Evolutionary conservation across 352 stramenopile genomes (phyloP), one percentile per base, ranked within the genome.

Genomic region (Phytophthora agathidicida): DNA sequence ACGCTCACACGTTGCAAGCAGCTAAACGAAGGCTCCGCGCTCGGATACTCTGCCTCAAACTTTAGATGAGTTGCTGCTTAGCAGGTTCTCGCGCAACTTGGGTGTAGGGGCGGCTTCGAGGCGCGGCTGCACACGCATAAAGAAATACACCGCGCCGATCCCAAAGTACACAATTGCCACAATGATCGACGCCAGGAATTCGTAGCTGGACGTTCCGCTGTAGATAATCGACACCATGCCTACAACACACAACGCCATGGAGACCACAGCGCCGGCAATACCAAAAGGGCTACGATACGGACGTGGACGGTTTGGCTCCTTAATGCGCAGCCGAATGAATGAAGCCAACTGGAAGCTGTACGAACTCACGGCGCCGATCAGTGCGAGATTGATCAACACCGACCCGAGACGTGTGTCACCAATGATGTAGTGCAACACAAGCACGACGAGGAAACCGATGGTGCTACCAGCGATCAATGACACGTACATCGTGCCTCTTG

Each of bases 151-250:
- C 0, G 65, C 71, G 17, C 75, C 80, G 16, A 77, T 39, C 16
- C 45, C 49, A 44, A 90, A 90, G 61, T 87, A 86, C 20, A 85
- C 9, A 27, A 76, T 57, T 23, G 69, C 77, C 20, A 75, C 76
- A 20, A 88, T 68, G 16, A 88, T 74, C 1, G 77, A 85, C 26
- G 78, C 77, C 14, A 86, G 45, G 36, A 90, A 87, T 32, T 90
- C 80, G 28, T 75, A 77, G 39, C 68, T 80, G 9, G 74, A 75
- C 14, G 55, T 55, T 4, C 77, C 80, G 39, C 76, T 86, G 57
- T 90, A 86, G 54, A 88, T 83, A 46, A 90, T 90, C 26, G 80
- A 83, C 22, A 84, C 69, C 42, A 90, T 70, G 6, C 64, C 65
- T 4, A 70, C 62, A 3, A 68, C 63, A 41, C 79, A 88, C 2